Evolutionary conservation across 176 grass and related monocot genomes (phyloP), one percentile per base, ranked within the genome.

Genomic region (Carex kokanica): DNA sequence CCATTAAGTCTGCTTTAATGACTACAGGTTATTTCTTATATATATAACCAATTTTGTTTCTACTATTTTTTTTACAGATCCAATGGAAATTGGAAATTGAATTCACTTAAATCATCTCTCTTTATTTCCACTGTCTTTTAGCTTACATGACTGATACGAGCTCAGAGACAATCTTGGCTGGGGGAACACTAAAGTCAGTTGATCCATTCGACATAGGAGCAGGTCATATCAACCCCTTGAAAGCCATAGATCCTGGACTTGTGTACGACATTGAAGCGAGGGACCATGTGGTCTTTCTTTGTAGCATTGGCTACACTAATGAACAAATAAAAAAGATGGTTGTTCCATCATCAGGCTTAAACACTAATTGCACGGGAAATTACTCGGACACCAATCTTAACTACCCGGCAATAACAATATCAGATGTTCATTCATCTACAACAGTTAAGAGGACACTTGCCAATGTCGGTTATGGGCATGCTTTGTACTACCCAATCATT

Each of bases 1-100:
- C 89, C 12, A 85, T 99, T 70, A 95, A 91, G 84, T 99, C 93
- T n/a, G 84, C 93, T 2, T 62, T 99, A 38, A 99, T 99, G 96
- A 95, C 96, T 60, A 90, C 96, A 83, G 93, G 93, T 92, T 29
- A 49, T 8, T 23, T 58, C 13, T n/a, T 18, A 75, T 23, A 16
- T 41, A 29, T 77, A 38, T 16, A 29, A 53, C 11, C 21, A 55
- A 88, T 27, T 40, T 9, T n/a, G 5, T 61, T n/a, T 20, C 20
- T 1, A 16, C 8, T 16, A 8, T 1, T 16, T 4, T 55, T 45
- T 8, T n/a, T 20, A 10, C 81, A 43, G 8, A 55, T 70, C 10
- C n/a, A 69, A 53, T 21, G 6, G 1, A 58, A 67, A 49, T 11
- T 49, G 45, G 45, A 49, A 49, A 49, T 36, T 64, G 6, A 64